Conservation (phyloP, 2,329 filamentous ascomycete genomes). For the Fusarium foetens region DNA sequence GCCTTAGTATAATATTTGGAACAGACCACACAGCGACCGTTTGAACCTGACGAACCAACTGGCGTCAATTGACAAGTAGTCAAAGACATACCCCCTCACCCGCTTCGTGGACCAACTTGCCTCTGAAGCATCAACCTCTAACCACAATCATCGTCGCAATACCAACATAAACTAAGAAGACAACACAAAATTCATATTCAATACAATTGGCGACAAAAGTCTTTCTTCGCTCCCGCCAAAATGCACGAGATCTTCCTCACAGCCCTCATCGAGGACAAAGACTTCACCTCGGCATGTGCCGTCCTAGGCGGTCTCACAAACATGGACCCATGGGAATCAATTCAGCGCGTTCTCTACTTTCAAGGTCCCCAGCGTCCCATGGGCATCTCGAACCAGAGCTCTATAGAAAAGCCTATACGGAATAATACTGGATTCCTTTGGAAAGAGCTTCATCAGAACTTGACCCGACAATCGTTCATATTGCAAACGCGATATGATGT, state of each 20-base stretch:
- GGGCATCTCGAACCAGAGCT: slow-evolving; percentile 57
- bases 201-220: background rate
- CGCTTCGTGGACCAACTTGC: background rate
- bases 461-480: slow-evolving; percentile 66
- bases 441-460: slow-evolving; percentile 64
- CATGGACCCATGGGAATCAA: slow-evolving; percentile 62
- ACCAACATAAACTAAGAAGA: background rate
- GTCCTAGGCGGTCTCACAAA: slow-evolving; percentile 68
- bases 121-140: background rate
- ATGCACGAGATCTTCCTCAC: slow-evolving; percentile 69
- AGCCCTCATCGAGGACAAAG: slow-evolving; percentile 60
- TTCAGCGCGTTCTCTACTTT: slow-evolving; percentile 65
- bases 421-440: slow-evolving; percentile 56
- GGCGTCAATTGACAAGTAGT: background rate
- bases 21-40: fast-evolving
- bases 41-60: fast-evolving
- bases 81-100: background rate
- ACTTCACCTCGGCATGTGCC: slow-evolving; percentile 60
- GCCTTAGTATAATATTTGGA: fast-evolving
- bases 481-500: slow-evolving; percentile 67
- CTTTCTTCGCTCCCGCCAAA: fast-evolving
- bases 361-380: slow-evolving; percentile 58
- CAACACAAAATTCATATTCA: fast-evolving
- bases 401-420: slow-evolving; percentile 52
- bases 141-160: too few relatives aligned